Evolutionary conservation across 495 filamentous ascomycete species (phyloP).

Genomic region (Penicillium robsamsonii): DNA sequence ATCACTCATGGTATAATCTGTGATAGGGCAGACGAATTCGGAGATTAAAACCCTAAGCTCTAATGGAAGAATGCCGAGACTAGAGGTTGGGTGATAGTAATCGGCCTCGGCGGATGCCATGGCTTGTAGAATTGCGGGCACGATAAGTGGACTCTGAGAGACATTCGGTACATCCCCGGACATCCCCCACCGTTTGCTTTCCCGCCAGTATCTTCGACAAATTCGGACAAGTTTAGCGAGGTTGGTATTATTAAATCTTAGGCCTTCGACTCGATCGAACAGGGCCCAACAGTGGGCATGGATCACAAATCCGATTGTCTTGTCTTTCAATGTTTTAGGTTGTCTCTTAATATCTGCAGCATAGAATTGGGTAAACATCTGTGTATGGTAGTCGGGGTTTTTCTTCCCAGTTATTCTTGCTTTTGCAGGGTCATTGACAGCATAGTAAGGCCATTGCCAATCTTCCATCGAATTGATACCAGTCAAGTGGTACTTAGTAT

Average conservation of each 20-base stretch:
- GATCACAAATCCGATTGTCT: conserved; percentile 1
- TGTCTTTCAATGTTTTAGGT: too few species aligned
- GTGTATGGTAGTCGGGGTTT: not conserved
- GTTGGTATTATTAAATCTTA: not conserved
- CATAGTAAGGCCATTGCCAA: not conserved
- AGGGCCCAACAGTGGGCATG: conserved; percentile 13
- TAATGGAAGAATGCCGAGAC: not conserved
- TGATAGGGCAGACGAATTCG: too few species aligned
- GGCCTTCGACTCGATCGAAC: not conserved
- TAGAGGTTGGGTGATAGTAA: too few species aligned
- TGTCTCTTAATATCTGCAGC: too few species aligned
- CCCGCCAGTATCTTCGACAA: conserved; percentile 8
- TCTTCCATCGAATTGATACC: not conserved
- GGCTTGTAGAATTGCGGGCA: too few species aligned
- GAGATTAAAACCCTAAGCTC: too few species aligned
- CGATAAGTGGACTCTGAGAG: too few species aligned
- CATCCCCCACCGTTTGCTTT: not conserved
- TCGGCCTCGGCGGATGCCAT: too few species aligned
- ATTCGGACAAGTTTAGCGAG: conserved; percentile 5
- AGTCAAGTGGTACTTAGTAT: conserved; percentile 5
- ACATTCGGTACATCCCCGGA: not conserved
- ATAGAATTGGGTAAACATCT: too few species aligned
- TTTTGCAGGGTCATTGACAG: conserved; percentile 1
- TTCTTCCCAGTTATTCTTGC: conserved; percentile 5
- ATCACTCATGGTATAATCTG: too few species aligned